Evolutionary conservation across 257 asterid genomes (phyloP), one percentile per base, ranked within the genome.

Genomic region (Solanum chmielewskii): DNA sequence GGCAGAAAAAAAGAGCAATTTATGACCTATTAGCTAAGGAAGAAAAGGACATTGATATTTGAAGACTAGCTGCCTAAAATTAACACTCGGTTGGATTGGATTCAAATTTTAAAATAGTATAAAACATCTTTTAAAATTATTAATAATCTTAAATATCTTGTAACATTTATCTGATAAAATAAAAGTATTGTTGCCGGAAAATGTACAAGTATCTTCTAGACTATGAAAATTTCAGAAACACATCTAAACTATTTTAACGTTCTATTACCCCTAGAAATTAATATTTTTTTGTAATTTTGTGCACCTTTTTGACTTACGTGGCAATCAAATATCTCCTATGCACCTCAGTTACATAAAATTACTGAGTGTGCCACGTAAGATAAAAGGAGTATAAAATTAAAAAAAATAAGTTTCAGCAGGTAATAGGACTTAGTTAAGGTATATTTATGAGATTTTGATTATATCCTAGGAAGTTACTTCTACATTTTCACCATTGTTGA

Each of bases 171-270:
- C 9, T 64, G 1, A 1, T 66, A 27, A 12, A 11, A 66, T 15
- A 29, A 69, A 31, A 3, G 76, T 69, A 69, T 13, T 5, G 1
- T 31, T 7, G 33, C 1, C 0, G 1, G 7, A 37, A 37, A 37
- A 37, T 37, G 7, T 6, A 37, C 0, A 5, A 37, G 7, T 33
- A 33, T 5, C 1, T 0, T 1, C 1, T 4, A 35, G 0, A 35
- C 7, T 35, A 35, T 5, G 7, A 35, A 35, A 35, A 35, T 35
- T 5, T 35, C 1, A 0, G 7, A 37, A 1, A 37, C 1, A 35
- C 7, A 5, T 5, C 7, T 35, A 1, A 35, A 5, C 1, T 35
- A 35, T 37, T 37, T 1, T 37, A 37, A 37, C 7, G 39, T 37
- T 0, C 7, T 37, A 37, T 37, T 37, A 37, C 0, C 7, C 39